Conservation (phyloP, 169 alveolate genomes). For the Blepharisma undulans region DNA sequence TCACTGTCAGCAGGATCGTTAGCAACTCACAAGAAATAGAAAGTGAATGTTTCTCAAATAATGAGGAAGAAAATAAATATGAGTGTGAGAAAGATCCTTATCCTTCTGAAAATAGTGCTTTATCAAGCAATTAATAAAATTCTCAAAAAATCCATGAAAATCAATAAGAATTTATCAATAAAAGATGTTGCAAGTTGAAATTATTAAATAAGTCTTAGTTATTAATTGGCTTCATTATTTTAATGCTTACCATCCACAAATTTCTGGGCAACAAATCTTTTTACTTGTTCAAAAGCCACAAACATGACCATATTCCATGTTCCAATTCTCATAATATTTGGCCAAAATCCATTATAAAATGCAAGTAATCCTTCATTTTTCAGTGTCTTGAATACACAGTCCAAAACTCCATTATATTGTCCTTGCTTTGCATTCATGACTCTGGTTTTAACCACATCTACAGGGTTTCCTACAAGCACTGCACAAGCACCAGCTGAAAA, state of each 20-base stretch:
- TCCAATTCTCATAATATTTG: conserved; percentile 66
- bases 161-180: too few relatives aligned
- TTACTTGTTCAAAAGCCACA: conserved; percentile 47
- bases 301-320: conserved; percentile 70
- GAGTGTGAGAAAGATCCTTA: neutral
- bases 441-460: conserved; percentile 80
- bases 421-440: conserved; percentile 67
- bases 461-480: conserved; percentile 71
- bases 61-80: neutral
- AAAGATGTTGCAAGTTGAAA: too few relatives aligned
- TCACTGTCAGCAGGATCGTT: neutral
- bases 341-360: conserved; percentile 67
- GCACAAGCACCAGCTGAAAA: conserved; percentile 80
- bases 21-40: neutral
- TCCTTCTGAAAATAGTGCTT: neutral
- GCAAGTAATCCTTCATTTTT: conserved; percentile 56
- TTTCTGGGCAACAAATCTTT: neutral
- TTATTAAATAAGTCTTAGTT: too few relatives aligned
- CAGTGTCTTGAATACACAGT: conserved; percentile 39
- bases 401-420: conserved; percentile 34
- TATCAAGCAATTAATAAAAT: neutral
- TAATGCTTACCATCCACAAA: neutral
- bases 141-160: too few relatives aligned
- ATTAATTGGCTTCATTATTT: neutral
- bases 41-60: neutral